Evolutionary conservation across 495 filamentous ascomycete species (phyloP).

Genomic region (Aspergillus nidulans): DNA sequence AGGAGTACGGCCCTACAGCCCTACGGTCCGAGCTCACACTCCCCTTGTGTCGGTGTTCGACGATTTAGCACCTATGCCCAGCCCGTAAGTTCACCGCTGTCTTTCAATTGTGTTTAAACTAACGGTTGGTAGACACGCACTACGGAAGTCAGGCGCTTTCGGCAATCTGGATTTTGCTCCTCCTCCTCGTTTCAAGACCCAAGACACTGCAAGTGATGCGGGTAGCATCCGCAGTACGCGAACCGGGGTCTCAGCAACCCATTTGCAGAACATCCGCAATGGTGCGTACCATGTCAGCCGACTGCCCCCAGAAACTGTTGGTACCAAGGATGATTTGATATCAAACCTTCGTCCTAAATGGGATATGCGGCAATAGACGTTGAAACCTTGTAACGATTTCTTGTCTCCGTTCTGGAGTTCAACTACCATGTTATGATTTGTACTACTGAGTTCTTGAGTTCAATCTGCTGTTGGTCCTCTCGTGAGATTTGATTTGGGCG

Average conservation of each 20-base stretch:
- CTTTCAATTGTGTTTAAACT: conserved; percentile 16
- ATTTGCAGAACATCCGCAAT: conserved; percentile 71
- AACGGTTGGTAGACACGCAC: conserved; percentile 57
- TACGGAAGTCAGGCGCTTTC: conserved; percentile 86
- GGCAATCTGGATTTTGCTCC: conserved; percentile 94
- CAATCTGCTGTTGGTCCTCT: conserved; percentile 22
- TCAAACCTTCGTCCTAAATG: conserved; percentile 71
- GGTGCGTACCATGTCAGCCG: conserved; percentile 89
- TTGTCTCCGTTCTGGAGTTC: conserved; percentile 27
- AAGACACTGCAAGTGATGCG: conserved; percentile 69
- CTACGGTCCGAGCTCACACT: conserved; percentile 62
- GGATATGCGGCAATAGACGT: conserved; percentile 52
- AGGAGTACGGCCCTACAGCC: conserved; percentile 67
- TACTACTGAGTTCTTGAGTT: conserved; percentile 22
- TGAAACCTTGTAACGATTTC: conserved; percentile 28
- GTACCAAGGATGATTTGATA: conserved; percentile 68
- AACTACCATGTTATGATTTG: conserved; percentile 31
- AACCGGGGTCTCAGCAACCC: conserved; percentile 68
- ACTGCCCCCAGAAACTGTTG: conserved; percentile 77
- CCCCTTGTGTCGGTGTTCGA: conserved; percentile 82
- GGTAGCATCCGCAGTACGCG: conserved; percentile 86
- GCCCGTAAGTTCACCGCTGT: conserved; percentile 66
- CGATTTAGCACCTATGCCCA: conserved; percentile 78
- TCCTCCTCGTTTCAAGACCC: conserved; percentile 75
- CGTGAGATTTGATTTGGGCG: conserved; percentile 23